A percentile compares a stretch with the other conserved stretches of the same genome.
phyloP scores from a whole-genome alignment of 2,329 filamentous ascomycete genomes.

The Canariomyces notabilis region DNA sequence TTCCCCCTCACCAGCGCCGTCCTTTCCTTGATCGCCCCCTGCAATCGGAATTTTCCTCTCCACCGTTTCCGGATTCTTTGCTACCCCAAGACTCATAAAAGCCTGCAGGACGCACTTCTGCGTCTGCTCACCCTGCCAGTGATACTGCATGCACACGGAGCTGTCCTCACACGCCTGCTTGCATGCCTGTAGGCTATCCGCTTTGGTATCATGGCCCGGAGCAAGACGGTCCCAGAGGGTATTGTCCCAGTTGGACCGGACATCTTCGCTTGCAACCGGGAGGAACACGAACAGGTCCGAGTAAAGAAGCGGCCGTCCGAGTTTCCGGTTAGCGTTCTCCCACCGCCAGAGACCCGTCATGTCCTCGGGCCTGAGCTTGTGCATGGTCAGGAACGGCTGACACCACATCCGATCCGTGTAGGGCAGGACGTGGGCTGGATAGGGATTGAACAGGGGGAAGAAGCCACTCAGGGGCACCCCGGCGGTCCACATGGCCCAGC shows the following conservation, averaged over 20 bases:
- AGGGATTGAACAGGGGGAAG: conserved; percentile 47
- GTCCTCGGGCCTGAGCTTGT: conserved; percentile 43
- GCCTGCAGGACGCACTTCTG: conserved; percentile 19
- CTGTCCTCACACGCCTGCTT: conserved; percentile 19
- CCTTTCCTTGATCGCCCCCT: neutral
- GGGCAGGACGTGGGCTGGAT: conserved; percentile 45
- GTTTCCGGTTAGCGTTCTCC: conserved; percentile 32
- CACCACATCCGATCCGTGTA: conserved; percentile 46
- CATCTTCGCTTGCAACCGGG: conserved; percentile 27
- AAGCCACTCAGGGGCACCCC: conserved; percentile 42
- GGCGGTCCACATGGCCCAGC: conserved; percentile 41
- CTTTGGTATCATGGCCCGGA: conserved; percentile 6
- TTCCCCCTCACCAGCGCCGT: neutral
- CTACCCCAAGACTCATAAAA: conserved; percentile 16
- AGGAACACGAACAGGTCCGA: conserved; percentile 35
- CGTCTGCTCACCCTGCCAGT: conserved; percentile 17
- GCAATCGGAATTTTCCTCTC: conserved; percentile 2
- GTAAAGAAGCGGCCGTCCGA: conserved; percentile 34
- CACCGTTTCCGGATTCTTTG: conserved; percentile 8
- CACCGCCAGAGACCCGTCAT: conserved; percentile 47
- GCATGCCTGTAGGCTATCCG: conserved; percentile 17
- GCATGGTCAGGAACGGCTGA: conserved; percentile 45
- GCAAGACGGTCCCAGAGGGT: conserved; percentile 17
- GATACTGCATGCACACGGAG: conserved; percentile 22
- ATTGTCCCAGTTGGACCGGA: conserved; percentile 20